A percentile compares a stretch with the other conserved stretches of the same genome.
These are phyloP conservation scores for Pistacia atlantica DNA, from an alignment of 345 rosid genomes.

Conservation along the genomic window DNA sequence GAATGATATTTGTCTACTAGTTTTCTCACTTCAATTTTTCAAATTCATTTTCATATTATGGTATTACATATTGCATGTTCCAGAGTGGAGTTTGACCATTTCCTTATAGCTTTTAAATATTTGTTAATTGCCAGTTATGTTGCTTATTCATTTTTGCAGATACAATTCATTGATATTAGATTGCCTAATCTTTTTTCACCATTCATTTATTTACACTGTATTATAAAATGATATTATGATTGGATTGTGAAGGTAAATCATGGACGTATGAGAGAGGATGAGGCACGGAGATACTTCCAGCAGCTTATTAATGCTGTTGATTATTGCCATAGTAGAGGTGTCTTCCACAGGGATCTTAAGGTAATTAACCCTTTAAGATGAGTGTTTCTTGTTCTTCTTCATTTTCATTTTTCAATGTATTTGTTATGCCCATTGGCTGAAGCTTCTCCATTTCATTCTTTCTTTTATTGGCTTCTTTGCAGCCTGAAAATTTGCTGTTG, in stretches of 20 bases:
- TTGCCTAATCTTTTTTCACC: neutral
- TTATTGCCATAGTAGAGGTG: constrained; percentile 98
- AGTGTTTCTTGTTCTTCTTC: neutral
- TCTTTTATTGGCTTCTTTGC: constrained; percentile 29
- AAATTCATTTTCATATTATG: neutral
- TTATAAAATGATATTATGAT: neutral
- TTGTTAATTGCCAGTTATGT: neutral
- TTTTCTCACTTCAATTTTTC: constrained; percentile 3
- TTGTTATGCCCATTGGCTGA: constrained; percentile 4
- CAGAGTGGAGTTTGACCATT: neutral
- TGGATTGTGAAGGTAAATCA: constrained; percentile 68
- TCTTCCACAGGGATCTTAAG: constrained; percentile 96
- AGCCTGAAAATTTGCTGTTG: constrained; percentile 92
- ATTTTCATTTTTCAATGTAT: neutral
- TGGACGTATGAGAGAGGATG: constrained; percentile 90
- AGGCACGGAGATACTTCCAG: constrained; percentile 91
- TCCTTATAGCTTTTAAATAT: neutral
- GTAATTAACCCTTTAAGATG: constrained; percentile 34
- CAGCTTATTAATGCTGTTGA: constrained; percentile 95
- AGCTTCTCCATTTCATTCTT: constrained; percentile 9
- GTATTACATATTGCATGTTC: neutral
- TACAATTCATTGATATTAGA: neutral
- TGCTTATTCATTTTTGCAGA: neutral
- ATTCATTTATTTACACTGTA: neutral
- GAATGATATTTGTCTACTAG: neutral